Evolutionary conservation across 2,329 filamentous ascomycete species (phyloP), one percentile per base, ranked within the genome.

Genomic region (Diaporthe vaccinii): DNA sequence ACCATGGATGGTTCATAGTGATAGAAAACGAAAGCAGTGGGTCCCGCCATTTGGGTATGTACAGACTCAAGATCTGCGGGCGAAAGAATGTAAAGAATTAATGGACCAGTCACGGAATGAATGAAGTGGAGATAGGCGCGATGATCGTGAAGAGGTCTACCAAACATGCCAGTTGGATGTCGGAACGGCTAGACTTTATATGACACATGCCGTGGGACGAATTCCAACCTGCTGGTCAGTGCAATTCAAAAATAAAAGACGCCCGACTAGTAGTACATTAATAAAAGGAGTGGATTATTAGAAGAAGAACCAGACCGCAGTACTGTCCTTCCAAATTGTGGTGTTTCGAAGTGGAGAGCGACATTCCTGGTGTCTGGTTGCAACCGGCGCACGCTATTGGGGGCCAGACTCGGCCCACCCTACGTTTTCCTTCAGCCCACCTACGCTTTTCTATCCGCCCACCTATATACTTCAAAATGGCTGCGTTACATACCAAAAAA

Each of bases 1-100:
- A 81, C 81, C 20, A 84, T 75, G 5, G 82, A 86, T 0, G 87
- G 87, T 58, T 85, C 79, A 78, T 88, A 88, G 25, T 85, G 85
- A 78, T 88, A 89, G 46, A 84, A 79, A 4, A 75, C 73, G 65
- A 78, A 78, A 17, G 61, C 8, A 22, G 39, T 49, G 9, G 41
- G 25, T 49, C 15, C 41, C 25, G 61, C 61, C 61, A 65, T 65
- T 49, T 49, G 28, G 7, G 17, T 20, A 20, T 22, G 44, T 20
- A 3, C 44, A 5, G 7, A 9, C 15, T 46, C 44, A 20, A 46
- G 44, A 46, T 9, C 15, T 46, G 17, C 17, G 44, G 6, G 17
- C 22, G 8, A 41, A 61, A 17, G 14, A 28, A 17, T 4, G 3
- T 2, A 44, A 41, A 25, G n/a, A 61, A 41, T 6, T n/a, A 41